These are phyloP conservation scores for Spathaspora sp. DNA, from an alignment of 805 yeast species.

Conservation along the genomic window DNA sequence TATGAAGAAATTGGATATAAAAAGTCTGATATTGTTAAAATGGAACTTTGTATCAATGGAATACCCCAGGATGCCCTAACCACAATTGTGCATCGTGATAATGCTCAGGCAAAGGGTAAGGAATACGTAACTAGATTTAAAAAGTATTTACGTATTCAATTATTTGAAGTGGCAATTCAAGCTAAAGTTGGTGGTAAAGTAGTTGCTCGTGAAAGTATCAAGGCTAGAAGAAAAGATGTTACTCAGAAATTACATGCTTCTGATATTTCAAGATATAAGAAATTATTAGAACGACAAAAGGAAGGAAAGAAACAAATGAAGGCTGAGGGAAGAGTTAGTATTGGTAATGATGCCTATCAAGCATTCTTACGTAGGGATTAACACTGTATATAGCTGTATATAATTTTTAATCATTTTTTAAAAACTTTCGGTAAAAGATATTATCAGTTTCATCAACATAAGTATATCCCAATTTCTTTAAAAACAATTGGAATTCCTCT, in stretches of 20 bases:
- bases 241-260: constrained; percentile 90
- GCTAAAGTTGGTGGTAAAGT: constrained; percentile 79
- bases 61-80: constrained; percentile 88
- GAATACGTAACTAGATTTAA: constrained; percentile 83
- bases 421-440: constrained; percentile 76
- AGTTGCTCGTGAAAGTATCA: constrained; percentile 88
- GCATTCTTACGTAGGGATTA: constrained; percentile 58
- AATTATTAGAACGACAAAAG: constrained; percentile 81
- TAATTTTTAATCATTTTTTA: constrained; percentile 23
- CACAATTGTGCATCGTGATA: constrained; percentile 80
- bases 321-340: constrained; percentile 70
- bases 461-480: constrained; percentile 70
- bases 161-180: constrained; percentile 90
- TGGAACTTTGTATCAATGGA: constrained; percentile 88
- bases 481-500: constrained; percentile 62
- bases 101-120: constrained; percentile 67
- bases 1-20: constrained; percentile 91
- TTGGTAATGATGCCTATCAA: constrained; percentile 84
- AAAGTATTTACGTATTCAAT: constrained; percentile 73
- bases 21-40: constrained; percentile 75
- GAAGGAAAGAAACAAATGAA: constrained; percentile 89
- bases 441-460: constrained; percentile 82
- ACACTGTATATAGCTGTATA: constrained; percentile 1
- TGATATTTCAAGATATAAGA: constrained; percentile 86
- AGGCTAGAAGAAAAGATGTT: constrained; percentile 94